phyloP scores from a whole-genome alignment of 805 yeast species.

The Suhomyces sp. region DNA sequence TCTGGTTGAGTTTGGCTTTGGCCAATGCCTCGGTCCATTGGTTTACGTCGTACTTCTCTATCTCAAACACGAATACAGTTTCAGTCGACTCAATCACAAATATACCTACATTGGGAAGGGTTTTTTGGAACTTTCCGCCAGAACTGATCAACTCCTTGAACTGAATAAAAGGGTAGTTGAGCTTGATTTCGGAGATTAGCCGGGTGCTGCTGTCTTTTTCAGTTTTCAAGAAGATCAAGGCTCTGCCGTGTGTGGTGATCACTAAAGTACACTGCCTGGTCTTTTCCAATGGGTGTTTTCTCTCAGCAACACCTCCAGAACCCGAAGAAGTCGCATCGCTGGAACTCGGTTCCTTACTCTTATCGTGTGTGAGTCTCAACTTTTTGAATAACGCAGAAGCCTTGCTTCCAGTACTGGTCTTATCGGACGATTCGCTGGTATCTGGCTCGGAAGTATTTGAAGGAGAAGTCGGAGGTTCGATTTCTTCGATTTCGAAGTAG shows the following conservation, averaged over 20 bases:
- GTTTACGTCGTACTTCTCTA: slow-evolving; percentile 47
- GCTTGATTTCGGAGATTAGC: slow-evolving; percentile 51
- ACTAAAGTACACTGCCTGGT: slow-evolving; percentile 50
- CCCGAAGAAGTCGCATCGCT: not conserved
- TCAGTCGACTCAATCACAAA: slow-evolving; percentile 59
- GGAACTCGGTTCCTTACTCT: not conserved
- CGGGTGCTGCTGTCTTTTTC: slow-evolving; percentile 40
- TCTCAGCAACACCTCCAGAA: not conserved
- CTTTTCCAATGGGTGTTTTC: slow-evolving; percentile 26
- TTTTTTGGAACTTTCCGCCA: slow-evolving; percentile 26
- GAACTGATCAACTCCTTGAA: slow-evolving; percentile 57
- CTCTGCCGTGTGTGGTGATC: slow-evolving; percentile 63
- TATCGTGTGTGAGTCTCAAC: slow-evolving; percentile 13
- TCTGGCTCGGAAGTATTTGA: not conserved
- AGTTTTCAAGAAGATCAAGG: slow-evolving; percentile 48
- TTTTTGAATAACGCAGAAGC: slow-evolving; percentile 17
- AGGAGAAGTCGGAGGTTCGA: slow-evolving; percentile 4
- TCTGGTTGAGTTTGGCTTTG: slow-evolving; percentile 20
- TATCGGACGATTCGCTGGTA: not conserved
- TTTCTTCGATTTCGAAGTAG: slow-evolving; percentile 19
- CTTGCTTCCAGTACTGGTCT: slow-evolving; percentile 6
- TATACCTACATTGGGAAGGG: slow-evolving; percentile 38
- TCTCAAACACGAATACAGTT: slow-evolving; percentile 56
- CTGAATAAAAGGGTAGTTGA: slow-evolving; percentile 49
- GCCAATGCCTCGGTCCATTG: slow-evolving; percentile 59